Conservation (phyloP, 345 rosid species). For the Citrus sp. region DNA sequence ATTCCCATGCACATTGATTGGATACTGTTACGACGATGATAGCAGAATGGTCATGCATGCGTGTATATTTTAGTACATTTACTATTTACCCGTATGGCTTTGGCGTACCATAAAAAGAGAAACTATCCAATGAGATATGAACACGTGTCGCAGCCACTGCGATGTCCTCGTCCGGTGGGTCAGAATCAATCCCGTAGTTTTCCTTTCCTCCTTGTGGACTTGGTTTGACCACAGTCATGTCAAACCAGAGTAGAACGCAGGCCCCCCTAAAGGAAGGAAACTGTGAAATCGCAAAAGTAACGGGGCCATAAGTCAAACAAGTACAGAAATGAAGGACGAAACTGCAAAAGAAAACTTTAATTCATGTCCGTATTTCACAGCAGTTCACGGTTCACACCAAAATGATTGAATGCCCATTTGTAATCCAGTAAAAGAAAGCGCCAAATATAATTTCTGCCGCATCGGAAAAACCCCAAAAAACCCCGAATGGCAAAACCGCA, state of each 20-base stretch:
- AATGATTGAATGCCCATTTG: not conserved
- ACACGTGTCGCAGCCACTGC: not conserved
- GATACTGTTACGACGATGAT: not conserved
- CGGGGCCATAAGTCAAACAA: not conserved
- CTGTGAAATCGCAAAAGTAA: not conserved
- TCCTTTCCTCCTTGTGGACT: not conserved
- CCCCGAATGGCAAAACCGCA: conserved; percentile 15
- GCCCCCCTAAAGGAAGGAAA: not conserved
- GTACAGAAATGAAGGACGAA: not conserved
- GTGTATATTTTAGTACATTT: not conserved
- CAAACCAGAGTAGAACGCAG: not conserved
- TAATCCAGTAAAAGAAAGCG: conserved; percentile 2
- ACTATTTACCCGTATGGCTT: too few species aligned
- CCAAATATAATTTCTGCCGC: not conserved
- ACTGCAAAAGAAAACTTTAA: not conserved
- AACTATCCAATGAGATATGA: not conserved
- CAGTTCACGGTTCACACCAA: too few species aligned
- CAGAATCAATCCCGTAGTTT: not conserved
- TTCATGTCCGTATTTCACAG: not conserved
- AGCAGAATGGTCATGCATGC: not conserved
- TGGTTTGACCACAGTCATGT: conserved; percentile 18
- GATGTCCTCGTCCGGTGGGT: not conserved
- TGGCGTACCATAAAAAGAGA: not conserved
- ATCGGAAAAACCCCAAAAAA: not conserved
- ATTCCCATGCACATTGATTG: not conserved